Conservation (phyloP, 441 rosid species). For the Eutrema salsugineum region DNA sequence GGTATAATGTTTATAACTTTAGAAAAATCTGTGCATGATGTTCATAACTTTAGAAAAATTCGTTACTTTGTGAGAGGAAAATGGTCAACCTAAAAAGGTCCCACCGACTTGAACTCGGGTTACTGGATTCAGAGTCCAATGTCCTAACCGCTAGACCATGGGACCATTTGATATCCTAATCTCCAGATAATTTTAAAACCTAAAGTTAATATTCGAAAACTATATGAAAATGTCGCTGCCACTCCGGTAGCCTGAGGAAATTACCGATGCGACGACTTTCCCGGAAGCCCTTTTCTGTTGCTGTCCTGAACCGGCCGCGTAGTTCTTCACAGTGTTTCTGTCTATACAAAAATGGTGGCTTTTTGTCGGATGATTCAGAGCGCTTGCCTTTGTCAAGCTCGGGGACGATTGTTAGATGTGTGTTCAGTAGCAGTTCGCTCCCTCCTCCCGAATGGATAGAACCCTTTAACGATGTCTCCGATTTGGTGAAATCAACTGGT, state of each 20-base stretch:
- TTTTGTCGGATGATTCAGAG: slow-evolving; percentile 14
- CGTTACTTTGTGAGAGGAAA: background rate
- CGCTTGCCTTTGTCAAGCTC: background rate
- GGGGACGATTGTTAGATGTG: slow-evolving; percentile 31
- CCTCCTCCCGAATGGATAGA: slow-evolving; percentile 92
- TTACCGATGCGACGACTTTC: slow-evolving; percentile 38
- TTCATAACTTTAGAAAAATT: background rate
- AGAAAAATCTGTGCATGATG: background rate
- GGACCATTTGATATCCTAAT: slow-evolving; percentile 20
- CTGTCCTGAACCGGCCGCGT: slow-evolving; percentile 15
- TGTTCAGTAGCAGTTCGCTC: slow-evolving; percentile 37
- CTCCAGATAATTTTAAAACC: accelerated
- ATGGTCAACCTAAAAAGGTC: too few relatives aligned
- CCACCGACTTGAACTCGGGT: slow-evolving; percentile 45
- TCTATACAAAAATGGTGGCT: slow-evolving; percentile 25
- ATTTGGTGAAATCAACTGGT: slow-evolving; percentile 33
- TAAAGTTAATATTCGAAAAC: background rate
- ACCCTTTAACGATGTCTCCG: slow-evolving; percentile 68
- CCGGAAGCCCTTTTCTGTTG: slow-evolving; percentile 28
- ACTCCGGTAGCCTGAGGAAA: background rate
- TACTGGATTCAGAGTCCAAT: slow-evolving; percentile 48
- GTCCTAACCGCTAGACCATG: slow-evolving; percentile 48
- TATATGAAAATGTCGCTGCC: slow-evolving; percentile 4
- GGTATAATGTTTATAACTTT: too few relatives aligned
- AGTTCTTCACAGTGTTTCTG: slow-evolving; percentile 12